Evolutionary conservation across 345 rosid species (phyloP), one percentile per base, ranked within the genome.

Genomic region (Arabidopsis thaliana): DNA sequence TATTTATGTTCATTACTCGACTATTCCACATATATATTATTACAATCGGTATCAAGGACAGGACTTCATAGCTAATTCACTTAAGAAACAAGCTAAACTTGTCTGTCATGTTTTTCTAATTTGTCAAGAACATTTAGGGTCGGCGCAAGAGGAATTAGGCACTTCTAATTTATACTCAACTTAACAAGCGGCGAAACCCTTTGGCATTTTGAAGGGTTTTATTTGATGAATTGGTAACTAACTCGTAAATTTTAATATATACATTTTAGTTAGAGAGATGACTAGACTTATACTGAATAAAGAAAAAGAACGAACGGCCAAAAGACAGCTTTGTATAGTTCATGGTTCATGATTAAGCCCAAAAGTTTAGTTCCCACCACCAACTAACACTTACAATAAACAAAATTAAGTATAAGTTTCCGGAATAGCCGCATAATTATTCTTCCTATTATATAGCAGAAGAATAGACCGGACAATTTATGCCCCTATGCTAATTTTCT

Each of bases 321-420:
- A 38, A 50, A 59, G 68, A 36, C 79, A 49, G 55, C 68, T 59
- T 59, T 50, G 62, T 67, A 67, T 60, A 14, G 32, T 59, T 59
- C 53, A 67, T 59, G 37, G 32, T 40, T 73, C 64, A 44, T 74
- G 67, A 74, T 66, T 66, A 66, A 50, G 49, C 49, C 10, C 8
- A 75, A 67, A 67, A 67, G 74, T 4, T 59, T 42, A 75, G n/a
- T 51, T 30, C 59, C 78, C 62, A 59, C 61, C 57, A 41, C 61
- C 62, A 59, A 59, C 68, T 28, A 57, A 65, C 8, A 42, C 28
- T 51, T 16, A 13, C 36, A 52, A 28, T 44, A 20, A 51, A 51
- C 60, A 11, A 1, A 11, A 41, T 3, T 3, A 3, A 32, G 3
- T 49, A 37, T 59, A 71, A 23, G 7, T 41, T 20, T 41, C 69